phyloP scores from a whole-genome alignment of 352 stramenopile species.

The Hyaloperonospora arabidopsidis region DNA sequence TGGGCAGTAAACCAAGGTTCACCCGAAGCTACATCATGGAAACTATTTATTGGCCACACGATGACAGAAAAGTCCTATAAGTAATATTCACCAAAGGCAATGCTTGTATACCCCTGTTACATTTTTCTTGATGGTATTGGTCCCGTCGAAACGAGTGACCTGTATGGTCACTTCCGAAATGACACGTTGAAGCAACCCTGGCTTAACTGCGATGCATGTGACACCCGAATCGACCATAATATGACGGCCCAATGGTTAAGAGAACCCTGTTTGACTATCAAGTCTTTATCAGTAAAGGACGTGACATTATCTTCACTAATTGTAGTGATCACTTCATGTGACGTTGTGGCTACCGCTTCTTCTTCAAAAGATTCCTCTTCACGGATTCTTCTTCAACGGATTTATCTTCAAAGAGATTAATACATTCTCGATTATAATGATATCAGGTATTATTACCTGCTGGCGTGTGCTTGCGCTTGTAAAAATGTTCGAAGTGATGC shows the following conservation, averaged over 20 bases:
- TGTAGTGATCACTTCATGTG: neutral
- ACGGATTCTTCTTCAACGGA: neutral
- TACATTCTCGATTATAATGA: neutral
- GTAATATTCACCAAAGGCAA: neutral
- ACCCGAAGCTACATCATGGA: too few species aligned
- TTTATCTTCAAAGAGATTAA: neutral
- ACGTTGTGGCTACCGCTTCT: conserved; percentile 1
- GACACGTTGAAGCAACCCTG: neutral
- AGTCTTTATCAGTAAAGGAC: neutral
- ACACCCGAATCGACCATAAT: neutral
- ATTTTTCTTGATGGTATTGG: neutral
- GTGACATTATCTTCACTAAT: neutral
- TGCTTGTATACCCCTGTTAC: neutral
- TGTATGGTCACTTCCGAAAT: neutral
- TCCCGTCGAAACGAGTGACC: neutral
- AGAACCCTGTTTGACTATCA: neutral
- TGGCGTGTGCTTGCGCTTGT: neutral
- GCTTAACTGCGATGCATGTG: neutral
- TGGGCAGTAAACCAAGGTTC: too few species aligned
- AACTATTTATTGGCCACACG: too few species aligned
- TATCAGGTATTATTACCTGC: neutral
- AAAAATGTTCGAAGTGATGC: neutral
- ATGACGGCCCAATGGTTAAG: neutral
- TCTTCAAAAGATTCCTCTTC: neutral
- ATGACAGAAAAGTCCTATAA: neutral